phyloP scores from a whole-genome alignment of 805 yeast species.

The Metschnikowia baotianmanensis region DNA sequence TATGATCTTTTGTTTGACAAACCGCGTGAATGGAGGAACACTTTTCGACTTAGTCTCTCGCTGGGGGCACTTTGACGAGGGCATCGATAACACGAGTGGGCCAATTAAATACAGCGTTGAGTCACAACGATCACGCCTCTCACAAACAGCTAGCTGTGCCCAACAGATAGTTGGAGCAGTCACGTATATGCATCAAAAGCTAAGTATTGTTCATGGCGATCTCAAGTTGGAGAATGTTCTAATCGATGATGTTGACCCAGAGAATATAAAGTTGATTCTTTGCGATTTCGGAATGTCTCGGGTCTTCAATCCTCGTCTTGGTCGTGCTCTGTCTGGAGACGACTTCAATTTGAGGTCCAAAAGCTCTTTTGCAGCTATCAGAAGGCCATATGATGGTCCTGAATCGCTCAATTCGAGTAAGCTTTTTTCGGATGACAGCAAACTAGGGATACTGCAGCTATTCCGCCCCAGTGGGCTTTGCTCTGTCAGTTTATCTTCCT shows the following conservation, averaged over 20 bases:
- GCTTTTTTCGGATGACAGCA: conserved; percentile 31
- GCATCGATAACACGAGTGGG: conserved; percentile 26
- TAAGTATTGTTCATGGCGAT: conserved; percentile 77
- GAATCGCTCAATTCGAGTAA: conserved; percentile 25
- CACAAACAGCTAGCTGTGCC: conserved; percentile 32
- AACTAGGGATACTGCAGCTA: conserved; percentile 31
- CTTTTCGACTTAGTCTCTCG: conserved; percentile 68
- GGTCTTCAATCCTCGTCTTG: conserved; percentile 28
- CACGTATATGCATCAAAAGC: conserved; percentile 52
- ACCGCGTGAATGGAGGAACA: conserved; percentile 71
- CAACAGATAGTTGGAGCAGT: conserved; percentile 59
- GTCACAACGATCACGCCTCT: conserved; percentile 33
- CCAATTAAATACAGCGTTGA: conserved; percentile 28
- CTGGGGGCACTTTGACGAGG: conserved; percentile 53
- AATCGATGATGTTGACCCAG: conserved; percentile 39
- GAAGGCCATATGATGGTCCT: conserved; percentile 37
- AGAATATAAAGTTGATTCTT: conserved; percentile 53
- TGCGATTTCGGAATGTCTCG: conserved; percentile 90
- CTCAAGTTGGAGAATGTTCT: conserved; percentile 79
- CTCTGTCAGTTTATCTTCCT: conserved; percentile 8
- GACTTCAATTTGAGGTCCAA: conserved; percentile 26
- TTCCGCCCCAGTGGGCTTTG: conserved; percentile 32
- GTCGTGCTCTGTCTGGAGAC: conserved; percentile 23
- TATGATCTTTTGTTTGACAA: conserved; percentile 71
- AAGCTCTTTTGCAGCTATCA: conserved; percentile 31